phyloP scores from a whole-genome alignment of 164 flowering plant species.

The Houttuynia cordata region DNA sequence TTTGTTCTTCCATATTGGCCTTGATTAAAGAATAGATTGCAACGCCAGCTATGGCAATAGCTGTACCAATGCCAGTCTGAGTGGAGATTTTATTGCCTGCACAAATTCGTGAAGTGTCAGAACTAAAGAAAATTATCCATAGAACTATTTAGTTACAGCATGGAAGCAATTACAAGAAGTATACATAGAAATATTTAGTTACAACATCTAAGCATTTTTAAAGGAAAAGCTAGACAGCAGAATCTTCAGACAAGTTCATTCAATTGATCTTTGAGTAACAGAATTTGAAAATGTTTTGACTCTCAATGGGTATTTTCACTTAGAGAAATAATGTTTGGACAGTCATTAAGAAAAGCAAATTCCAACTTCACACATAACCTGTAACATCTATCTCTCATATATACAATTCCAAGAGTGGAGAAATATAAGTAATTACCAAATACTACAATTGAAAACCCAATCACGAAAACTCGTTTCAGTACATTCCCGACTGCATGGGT shows the following conservation, averaged over 20 bases:
- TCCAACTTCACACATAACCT: no score
- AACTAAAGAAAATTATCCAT: no score
- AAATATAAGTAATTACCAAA: conserved; percentile 28
- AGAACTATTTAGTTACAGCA: background rate
- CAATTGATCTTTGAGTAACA: no score
- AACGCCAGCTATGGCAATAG: conserved; percentile 61
- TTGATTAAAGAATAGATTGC: conserved; percentile 63
- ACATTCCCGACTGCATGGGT: conserved; percentile 68
- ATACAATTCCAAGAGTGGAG: background rate
- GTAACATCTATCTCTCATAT: background rate
- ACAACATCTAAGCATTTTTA: no score
- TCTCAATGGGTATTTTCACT: background rate
- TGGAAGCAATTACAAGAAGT: background rate
- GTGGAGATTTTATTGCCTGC: conserved; percentile 62
- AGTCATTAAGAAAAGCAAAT: no score
- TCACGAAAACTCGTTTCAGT: conserved; percentile 50
- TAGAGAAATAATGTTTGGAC: no score
- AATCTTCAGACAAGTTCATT: no score
- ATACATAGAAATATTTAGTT: background rate
- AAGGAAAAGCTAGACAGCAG: no score
- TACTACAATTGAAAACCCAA: conserved; percentile 51
- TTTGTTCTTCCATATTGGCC: conserved; percentile 53
- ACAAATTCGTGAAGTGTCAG: background rate
- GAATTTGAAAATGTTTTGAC: background rate
- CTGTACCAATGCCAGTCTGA: conserved; percentile 70